phyloP scores from a whole-genome alignment of 2,329 filamentous ascomycete genomes.

The Stemphylium beticola region DNA sequence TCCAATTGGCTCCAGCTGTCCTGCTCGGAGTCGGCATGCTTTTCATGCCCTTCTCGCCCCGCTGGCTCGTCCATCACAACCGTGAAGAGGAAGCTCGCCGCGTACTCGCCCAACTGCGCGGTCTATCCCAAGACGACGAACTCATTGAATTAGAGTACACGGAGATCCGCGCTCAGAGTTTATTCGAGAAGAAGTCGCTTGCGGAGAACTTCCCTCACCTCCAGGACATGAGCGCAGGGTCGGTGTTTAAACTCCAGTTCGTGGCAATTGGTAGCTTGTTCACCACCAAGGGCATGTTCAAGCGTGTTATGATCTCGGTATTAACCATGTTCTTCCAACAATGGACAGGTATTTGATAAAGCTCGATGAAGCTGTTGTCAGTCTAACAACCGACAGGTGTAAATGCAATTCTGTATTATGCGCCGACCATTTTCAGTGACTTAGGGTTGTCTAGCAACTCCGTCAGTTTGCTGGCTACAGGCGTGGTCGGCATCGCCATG shows the following conservation, averaged over 20 bases:
- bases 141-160: slow-evolving; percentile 76
- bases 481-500: slow-evolving; percentile 74
- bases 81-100: slow-evolving; percentile 70
- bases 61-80: slow-evolving; percentile 74
- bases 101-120: slow-evolving; percentile 69
- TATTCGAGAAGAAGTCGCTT: slow-evolving; percentile 76
- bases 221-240: slow-evolving; percentile 62
- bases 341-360: too few relatives aligned
- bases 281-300: slow-evolving; percentile 68
- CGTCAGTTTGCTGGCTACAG: slow-evolving; percentile 68
- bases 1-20: slow-evolving; percentile 71
- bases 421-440: slow-evolving; percentile 57
- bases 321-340: slow-evolving; percentile 49
- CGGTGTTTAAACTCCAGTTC: slow-evolving; percentile 64
- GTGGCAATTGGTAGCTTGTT: slow-evolving; percentile 70
- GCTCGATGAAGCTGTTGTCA: too few relatives aligned
- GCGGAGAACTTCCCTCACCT: slow-evolving; percentile 72
- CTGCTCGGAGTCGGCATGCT: slow-evolving; percentile 73
- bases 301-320: slow-evolving; percentile 67
- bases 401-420: slow-evolving; percentile 57
- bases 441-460: slow-evolving; percentile 56
- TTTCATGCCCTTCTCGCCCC: slow-evolving; percentile 79
- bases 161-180: slow-evolving; percentile 77
- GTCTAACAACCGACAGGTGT: slow-evolving; percentile 55
- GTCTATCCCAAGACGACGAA: slow-evolving; percentile 67